Evolutionary conservation across 2,329 filamentous ascomycete genomes (phyloP), one percentile per base, ranked within the genome.

Genomic region (Cryphonectria naterciae): DNA sequence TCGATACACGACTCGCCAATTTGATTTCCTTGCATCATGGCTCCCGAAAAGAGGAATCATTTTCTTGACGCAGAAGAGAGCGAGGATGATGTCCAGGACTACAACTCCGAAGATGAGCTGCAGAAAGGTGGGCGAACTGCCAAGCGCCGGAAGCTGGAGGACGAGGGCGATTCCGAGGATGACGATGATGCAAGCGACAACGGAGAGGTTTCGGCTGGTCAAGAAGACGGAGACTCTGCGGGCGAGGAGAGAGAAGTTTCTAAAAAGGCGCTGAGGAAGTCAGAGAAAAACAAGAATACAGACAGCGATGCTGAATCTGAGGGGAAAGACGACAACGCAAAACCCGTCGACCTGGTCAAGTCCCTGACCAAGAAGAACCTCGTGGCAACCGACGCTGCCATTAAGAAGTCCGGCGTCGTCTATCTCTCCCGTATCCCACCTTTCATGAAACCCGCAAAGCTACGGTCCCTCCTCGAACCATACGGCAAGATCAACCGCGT

Each of bases 351-450:
- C 2, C 56, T 71, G 35, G 65, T 69, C 67, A 87, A 85, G 74
- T 83, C 86, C 56, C 81, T 92, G 71, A 84, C 87, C 58, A 89
- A 91, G 78, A 90, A 92, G 82, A 92, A 93, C 77, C 87, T 93
- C 65, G 87, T 91, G 54, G 85, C 85, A 6, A 87, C 89, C 15
- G 88, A 90, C 73, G 86, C 87, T 49, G 89, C 90, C 32, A 86
- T 92, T 72, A 89, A 88, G 75, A 92, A 90, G 78, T 94, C 92
- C 0, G 93, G 93, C 73, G 92, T 97, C 17, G 85, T 96, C 72
- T 97, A 96, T 82, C 85, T 97, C 73, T 95, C 93, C 5, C 90
- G 93, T 71, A 89, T 96, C 73, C 93, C 94, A 4, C 94, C 94
- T 0, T 97, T 95, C 81, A 96, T 97, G 93, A 95, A 94, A 77